These are phyloP conservation scores for Ganoderma lucidum DNA, from an alignment of 1,284 basidiomycete species.

Conservation along the genomic window DNA sequence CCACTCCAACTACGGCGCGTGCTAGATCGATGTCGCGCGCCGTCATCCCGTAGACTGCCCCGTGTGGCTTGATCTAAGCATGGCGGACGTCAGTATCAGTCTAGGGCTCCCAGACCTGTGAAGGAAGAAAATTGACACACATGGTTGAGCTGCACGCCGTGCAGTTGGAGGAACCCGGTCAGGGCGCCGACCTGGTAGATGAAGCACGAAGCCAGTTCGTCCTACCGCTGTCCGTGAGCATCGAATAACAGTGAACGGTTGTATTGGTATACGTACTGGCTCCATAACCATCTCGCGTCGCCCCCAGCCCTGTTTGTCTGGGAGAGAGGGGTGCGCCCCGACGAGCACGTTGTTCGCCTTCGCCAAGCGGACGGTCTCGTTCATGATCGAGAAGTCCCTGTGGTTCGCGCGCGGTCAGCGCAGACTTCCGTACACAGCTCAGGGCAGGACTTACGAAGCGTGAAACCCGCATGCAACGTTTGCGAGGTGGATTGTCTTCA, in stretches of 20 bases:
- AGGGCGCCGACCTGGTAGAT: constrained; percentile 71
- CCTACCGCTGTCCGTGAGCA: constrained; percentile 42
- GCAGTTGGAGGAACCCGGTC: constrained; percentile 58
- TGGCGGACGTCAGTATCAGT: constrained; percentile 57
- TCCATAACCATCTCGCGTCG: constrained; percentile 67
- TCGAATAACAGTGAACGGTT: not conserved
- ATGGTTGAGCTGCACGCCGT: constrained; percentile 59
- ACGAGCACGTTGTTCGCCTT: constrained; percentile 58
- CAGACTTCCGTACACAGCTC: too few species aligned
- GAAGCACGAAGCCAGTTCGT: constrained; percentile 64
- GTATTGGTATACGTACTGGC: constrained; percentile 46
- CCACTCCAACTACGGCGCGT: constrained; percentile 56
- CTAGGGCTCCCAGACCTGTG: too few species aligned
- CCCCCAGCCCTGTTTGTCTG: constrained; percentile 70
- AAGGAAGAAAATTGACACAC: constrained; percentile 39
- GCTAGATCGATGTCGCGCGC: constrained; percentile 61
- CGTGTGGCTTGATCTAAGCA: constrained; percentile 58
- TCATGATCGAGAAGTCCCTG: constrained; percentile 72
- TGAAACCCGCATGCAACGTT: constrained; percentile 75
- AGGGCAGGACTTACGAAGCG: too few species aligned
- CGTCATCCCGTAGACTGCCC: constrained; percentile 64
- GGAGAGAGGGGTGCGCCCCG: constrained; percentile 70
- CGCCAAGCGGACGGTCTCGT: constrained; percentile 62
- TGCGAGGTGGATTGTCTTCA: constrained; percentile 69
- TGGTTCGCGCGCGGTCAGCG: too few species aligned